Evolutionary conservation across 805 yeast genomes (phyloP).

Genomic region (Metschnikowia henanensis): DNA sequence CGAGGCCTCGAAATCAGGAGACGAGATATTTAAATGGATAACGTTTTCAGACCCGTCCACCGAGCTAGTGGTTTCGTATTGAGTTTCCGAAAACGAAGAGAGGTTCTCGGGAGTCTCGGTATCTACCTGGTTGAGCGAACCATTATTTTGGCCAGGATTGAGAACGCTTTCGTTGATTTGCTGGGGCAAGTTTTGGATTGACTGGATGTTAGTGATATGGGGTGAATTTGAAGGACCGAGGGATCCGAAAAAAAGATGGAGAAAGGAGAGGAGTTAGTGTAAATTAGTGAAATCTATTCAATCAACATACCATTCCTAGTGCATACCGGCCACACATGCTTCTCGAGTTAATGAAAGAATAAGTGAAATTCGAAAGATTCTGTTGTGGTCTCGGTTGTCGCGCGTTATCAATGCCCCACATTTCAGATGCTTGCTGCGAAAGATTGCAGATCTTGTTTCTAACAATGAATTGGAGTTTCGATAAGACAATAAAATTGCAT

Average conservation of each 20-base stretch:
- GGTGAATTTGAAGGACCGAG: too few species aligned
- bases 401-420: too few species aligned
- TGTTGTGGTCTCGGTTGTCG: too few species aligned
- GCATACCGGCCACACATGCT: constrained; percentile 22
- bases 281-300: not conserved
- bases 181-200: constrained; percentile 15
- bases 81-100: not conserved
- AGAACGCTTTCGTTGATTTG: constrained; percentile 11
- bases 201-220: constrained; percentile 13
- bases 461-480: too few species aligned
- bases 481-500: too few species aligned
- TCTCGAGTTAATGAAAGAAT: too few species aligned
- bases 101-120: not conserved
- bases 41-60: constrained; percentile 5
- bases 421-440: too few species aligned
- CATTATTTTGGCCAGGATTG: constrained; percentile 1
- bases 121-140: not conserved
- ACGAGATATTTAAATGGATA: constrained; percentile 8
- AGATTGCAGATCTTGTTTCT: too few species aligned
- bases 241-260: not conserved
- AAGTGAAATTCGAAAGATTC: too few species aligned
- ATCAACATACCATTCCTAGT: constrained; percentile 17
- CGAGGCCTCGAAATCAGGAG: constrained; percentile 30
- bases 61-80: constrained; percentile 8
- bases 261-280: not conserved